These are phyloP conservation scores for Mycocentrospora acerina DNA, from an alignment of 2,329 filamentous ascomycete species.

Conservation along the genomic window DNA sequence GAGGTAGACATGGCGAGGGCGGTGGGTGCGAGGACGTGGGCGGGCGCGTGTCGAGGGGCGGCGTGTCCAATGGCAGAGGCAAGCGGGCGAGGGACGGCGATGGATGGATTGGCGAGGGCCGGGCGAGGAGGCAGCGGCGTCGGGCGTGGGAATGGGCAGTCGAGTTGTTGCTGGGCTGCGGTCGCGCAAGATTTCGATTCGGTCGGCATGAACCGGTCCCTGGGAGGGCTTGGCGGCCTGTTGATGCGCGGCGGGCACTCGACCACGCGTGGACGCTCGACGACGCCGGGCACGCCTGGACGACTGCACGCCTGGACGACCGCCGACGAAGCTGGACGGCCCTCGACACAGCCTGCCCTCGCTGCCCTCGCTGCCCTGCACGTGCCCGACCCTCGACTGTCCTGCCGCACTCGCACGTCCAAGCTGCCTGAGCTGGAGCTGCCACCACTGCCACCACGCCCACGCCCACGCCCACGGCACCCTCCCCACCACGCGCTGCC, in stretches of 20 bases:
- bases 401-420: too few species aligned
- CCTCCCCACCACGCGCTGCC: conserved; percentile 4
- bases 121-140: conserved; percentile 19
- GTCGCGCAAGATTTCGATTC: not conserved
- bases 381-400: too few species aligned
- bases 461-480: not conserved
- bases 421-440: not conserved
- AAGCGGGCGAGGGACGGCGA: conserved; percentile 19
- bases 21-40: conserved; percentile 24
- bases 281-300: too few species aligned
- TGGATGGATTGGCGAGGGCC: conserved; percentile 15
- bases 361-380: too few species aligned
- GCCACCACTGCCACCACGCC: not conserved
- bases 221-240: not conserved
- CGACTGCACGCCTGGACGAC: too few species aligned
- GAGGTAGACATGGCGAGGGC: conserved; percentile 48
- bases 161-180: conserved; percentile 16
- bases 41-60: conserved; percentile 15
- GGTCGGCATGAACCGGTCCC: not conserved
- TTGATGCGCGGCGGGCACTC: too few species aligned
- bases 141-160: conserved; percentile 20
- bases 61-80: conserved; percentile 38
- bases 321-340: too few species aligned
- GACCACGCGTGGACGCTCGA: too few species aligned
- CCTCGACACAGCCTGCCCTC: too few species aligned